Evolutionary conservation across 805 yeast genomes (phyloP), one percentile per base, ranked within the genome.

Genomic region (Ogataea thermomethanolica): DNA sequence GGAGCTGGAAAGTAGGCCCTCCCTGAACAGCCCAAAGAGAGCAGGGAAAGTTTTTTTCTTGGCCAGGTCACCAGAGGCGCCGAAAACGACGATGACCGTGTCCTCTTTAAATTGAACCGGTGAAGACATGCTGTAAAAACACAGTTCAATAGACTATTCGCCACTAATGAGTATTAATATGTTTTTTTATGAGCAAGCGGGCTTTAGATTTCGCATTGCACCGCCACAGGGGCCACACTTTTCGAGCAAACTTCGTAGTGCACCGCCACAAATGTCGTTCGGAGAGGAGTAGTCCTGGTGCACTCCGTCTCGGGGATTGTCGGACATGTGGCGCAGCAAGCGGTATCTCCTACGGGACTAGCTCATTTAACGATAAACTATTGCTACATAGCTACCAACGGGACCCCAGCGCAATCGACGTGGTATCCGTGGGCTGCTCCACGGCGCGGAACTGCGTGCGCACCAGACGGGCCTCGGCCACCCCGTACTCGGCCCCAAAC

Each of bases 21-120:
- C 82, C 50, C 85, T 71, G 66, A 55, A 78, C 27, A 85, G 71
- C 8, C 93, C 95, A 54, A 84, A 84, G 14, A 85, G 65, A 4
- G 93, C 91, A 8, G 95, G 95, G 66, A 86, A 88, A 2, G 96
- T 90, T 69, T 90, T 90, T 80, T 90, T 90, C 70, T 87, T 88
- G 41, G 96, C 96, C 50, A 90, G 71, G 63, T 90, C 96, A 37
- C 97, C 97, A 15, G 95, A 85, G 31, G 97, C 97, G 38, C 97
- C 97, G 55, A 89, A 84, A 23, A 90, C 95, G 21, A 82, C 86
- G 54, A 90, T 73, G 30, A 78, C 71, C 7, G 86, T 80, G 65
- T 84, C 68, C 48, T 82, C 77, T 44, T 76, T 79, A 62, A 84
- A 84, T 44, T 71, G 54, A 36, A 56, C 51, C 8, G 56, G 45